Evolutionary conservation across 768 basidiomycete species (phyloP), one percentile per base, ranked within the genome.

Genomic region (Rhizopogon salebrosus): DNA sequence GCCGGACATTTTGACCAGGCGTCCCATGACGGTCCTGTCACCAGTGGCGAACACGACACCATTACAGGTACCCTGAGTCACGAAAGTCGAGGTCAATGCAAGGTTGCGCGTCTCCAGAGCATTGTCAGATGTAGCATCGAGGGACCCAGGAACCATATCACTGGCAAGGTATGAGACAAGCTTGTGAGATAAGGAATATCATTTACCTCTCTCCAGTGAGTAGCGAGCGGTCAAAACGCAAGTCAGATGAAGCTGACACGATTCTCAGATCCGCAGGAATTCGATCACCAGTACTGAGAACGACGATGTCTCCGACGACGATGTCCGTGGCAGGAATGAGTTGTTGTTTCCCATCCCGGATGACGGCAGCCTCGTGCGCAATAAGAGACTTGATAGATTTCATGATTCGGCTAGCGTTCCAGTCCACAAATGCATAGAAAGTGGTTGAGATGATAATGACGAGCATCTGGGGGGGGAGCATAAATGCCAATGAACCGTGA

Each of bases 201-300:
- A 59, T 57, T 10, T 3, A 73, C 71, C 72, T 73, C 59, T 77
- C 77, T 8, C 76, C 78, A 3, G 82, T 83, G 31, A 83, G 70
- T 31, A 82, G 72, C 1, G 80, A 73, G 9, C 80, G 72, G 52
- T 83, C 81, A 41, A 82, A 72, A 29, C 73, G 72, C 52, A 82
- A 65, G 55, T 82, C 82, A 5, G 73, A 72, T 1, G 79, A 77
- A 54, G 74, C 74, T 11, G 77, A 63, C 36, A 82, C 72, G 8
- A 85, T 70, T 23, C 83, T 75, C 26, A 83, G 66, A 57, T 85
- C 84, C 0, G 83, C 80, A 6, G 82, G 82, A 5, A 83, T 72
- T 10, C 82, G 74, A 56, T 83, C 79, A 16, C 81, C 81, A 2
- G 80, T 75, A 27, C 70, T 62, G 59, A 83, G 79, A 3, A 71